Evolutionary conservation across 345 rosid genomes (phyloP).

Genomic region (Acer yangbiense): DNA sequence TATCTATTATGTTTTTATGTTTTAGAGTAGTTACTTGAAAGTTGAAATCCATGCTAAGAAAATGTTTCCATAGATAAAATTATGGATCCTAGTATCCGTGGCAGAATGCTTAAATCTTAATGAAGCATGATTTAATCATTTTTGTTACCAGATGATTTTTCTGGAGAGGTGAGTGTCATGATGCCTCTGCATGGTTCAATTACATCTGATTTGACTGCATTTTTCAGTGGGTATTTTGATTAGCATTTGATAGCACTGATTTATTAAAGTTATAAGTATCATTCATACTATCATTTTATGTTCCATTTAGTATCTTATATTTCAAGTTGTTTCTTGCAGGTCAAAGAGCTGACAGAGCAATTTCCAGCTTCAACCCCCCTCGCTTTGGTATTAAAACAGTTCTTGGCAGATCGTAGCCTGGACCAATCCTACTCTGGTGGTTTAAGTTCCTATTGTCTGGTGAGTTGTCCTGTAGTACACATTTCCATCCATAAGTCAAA

Average conservation of each 20-base stretch:
- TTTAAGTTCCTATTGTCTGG: slow-evolving; percentile 97
- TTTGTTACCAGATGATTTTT: background rate
- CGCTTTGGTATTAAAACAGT: slow-evolving; percentile 95
- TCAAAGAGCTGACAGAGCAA: slow-evolving; percentile 82
- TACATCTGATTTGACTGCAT: slow-evolving; percentile 1
- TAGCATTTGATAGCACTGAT: slow-evolving; percentile 1
- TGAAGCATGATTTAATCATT: background rate
- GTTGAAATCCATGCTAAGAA: background rate
- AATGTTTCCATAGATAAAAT: background rate
- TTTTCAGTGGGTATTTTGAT: background rate
- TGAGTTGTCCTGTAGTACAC: slow-evolving; percentile 27
- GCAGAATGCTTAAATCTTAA: background rate
- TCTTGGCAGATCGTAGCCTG: slow-evolving; percentile 96
- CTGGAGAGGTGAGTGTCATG: background rate
- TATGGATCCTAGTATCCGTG: background rate
- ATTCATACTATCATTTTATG: background rate
- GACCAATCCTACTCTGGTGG: slow-evolving; percentile 99
- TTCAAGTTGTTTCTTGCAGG: slow-evolving; percentile 49
- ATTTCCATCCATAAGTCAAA: background rate
- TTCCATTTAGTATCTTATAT: slow-evolving; percentile 3
- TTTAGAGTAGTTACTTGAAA: background rate
- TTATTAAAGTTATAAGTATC: background rate
- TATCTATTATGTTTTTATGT: background rate
- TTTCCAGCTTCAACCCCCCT: slow-evolving; percentile 95
- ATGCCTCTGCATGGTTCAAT: background rate